phyloP scores from a whole-genome alignment of 164 flowering plant species.

The Tinospora cordifolia region DNA sequence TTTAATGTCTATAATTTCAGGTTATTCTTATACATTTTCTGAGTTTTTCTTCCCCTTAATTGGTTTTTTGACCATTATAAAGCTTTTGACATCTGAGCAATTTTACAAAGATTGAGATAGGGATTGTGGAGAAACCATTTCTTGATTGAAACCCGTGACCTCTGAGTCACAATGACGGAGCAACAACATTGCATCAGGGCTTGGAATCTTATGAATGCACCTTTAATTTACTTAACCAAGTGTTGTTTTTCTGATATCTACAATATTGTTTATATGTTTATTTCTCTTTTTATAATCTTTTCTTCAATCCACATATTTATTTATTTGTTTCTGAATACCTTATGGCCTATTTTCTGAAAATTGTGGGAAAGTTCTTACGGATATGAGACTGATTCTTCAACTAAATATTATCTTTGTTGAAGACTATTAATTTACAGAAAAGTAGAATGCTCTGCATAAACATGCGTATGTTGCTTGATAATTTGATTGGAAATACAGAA shows the following conservation, averaged over 20 bases:
- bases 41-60: neutral
- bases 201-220: too few relatives aligned
- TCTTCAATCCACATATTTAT: neutral
- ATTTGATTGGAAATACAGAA: neutral
- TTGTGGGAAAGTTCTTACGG: too few relatives aligned
- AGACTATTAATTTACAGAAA: neutral
- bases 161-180: too few relatives aligned
- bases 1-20: neutral
- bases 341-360: neutral
- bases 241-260: too few relatives aligned
- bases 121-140: too few relatives aligned
- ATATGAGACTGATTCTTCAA: too few relatives aligned
- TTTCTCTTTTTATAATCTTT: neutral
- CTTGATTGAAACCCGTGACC: too few relatives aligned
- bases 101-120: too few relatives aligned
- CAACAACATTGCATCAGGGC: too few relatives aligned
- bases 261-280: too few relatives aligned
- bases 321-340: neutral
- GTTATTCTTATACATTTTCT: neutral
- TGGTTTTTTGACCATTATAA: neutral
- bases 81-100: too few relatives aligned
- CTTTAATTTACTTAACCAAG: too few relatives aligned
- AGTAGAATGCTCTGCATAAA: neutral
- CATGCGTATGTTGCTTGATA: neutral
- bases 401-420: neutral